Evolutionary conservation across 164 flowering plant species (phyloP), one percentile per base, ranked within the genome.

Genomic region (Macadamia integrifolia): DNA sequence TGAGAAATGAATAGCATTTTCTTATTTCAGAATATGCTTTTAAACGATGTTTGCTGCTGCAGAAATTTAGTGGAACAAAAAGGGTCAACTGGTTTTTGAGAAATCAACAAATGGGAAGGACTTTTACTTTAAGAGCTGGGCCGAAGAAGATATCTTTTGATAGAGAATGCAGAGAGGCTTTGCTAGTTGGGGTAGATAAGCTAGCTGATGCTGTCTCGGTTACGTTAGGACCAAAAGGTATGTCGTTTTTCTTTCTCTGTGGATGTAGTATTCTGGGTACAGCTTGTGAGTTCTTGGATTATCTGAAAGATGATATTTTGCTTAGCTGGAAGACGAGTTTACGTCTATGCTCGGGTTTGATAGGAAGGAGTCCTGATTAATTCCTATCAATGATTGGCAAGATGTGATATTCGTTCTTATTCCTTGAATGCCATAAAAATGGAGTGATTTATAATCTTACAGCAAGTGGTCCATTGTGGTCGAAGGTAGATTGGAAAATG

Each of bases 191-290:
- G 11, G 81, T 94, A 12, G 84, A 92, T 77, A 94, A 94, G 87
- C 84, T 94, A 15, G 98, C 98, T 66, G 98, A 94, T 86, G 95
- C 92, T 74, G 98, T 94, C 75, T 80, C 91, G 65, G 82, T 92
- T 31, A 94, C 98, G 56, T 64, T 94, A 49, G 98, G 98, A 48
- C 98, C 98, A 8, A 92, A 74, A 89, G 50, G 50, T 46, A 46
- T 46, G 13, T 46, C 12, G 50, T 3, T 46, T 46, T 46, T 11
- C 13, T 46, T 46, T 35, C 3, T 35, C 40, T 35, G 40, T 35
- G 40, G 40, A 35, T 35, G 40, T 35, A 35, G 40, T 35, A 35
- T 35, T 46, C 50, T 46, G 50, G 50, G 50, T 46, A 46, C 13
- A 8, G 50, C 13, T 46, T 46, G 50, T 11, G 13, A 46, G 50